These are phyloP conservation scores for Kodamaea lidongshanica DNA, from an alignment of 805 yeast species.

Conservation along the genomic window DNA sequence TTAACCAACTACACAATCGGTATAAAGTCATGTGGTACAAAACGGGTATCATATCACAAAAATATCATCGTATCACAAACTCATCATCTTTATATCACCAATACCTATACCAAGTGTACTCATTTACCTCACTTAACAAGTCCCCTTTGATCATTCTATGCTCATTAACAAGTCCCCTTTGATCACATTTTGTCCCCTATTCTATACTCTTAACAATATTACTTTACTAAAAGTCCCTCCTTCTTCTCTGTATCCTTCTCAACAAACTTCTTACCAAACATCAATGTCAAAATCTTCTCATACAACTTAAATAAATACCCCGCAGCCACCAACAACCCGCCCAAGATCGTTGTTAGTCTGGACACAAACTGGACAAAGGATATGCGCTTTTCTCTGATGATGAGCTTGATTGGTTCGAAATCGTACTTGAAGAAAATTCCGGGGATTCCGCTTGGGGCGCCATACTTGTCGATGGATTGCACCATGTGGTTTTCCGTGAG, in stretches of 20 bases:
- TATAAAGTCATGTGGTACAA: too few species aligned
- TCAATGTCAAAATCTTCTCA: constrained; percentile 47
- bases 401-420: constrained; percentile 78
- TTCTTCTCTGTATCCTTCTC: constrained; percentile 44
- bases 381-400: constrained; percentile 64
- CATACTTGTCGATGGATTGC: constrained; percentile 9
- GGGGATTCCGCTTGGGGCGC: constrained; percentile 41
- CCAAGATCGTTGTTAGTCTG: constrained; percentile 71
- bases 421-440: constrained; percentile 82
- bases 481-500: constrained; percentile 45
- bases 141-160: too few species aligned
- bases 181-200: too few species aligned
- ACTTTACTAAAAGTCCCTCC: constrained; percentile 28
- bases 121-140: too few species aligned
- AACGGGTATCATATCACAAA: too few species aligned
- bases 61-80: too few species aligned
- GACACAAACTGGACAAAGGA: constrained; percentile 74
- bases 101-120: too few species aligned
- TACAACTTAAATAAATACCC: constrained; percentile 56
- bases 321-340: constrained; percentile 70
- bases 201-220: too few species aligned
- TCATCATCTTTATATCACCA: too few species aligned
- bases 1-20: too few species aligned
- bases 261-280: constrained; percentile 54
- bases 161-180: too few species aligned